Percentiles rank a stretch among this genome's conserved stretches.
Conservation (phyloP, 78 protist genomes). For the Planoprotostelium fungivorum region DNA sequence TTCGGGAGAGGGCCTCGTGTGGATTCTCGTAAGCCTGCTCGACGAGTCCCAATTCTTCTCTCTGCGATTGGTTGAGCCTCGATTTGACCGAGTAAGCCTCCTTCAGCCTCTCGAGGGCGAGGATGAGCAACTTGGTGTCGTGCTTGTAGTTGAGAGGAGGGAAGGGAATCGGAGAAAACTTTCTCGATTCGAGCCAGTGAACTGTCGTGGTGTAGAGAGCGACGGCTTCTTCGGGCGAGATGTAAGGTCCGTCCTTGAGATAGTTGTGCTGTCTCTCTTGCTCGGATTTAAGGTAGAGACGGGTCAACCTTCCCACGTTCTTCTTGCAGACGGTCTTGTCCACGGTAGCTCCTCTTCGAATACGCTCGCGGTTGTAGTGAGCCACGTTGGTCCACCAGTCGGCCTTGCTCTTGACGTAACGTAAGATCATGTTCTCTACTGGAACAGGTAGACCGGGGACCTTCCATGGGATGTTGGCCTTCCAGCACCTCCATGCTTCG, state of each 20-base stretch:
- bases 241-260: constrained; percentile 99
- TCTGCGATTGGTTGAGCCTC: constrained; percentile 93
- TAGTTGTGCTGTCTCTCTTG: constrained; percentile 99
- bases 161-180: constrained; percentile 98
- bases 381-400: constrained; percentile 99
- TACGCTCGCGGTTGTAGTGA: constrained; percentile 98
- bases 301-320: constrained; percentile 99
- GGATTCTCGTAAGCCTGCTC: constrained; percentile 99
- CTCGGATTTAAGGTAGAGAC: constrained; percentile 98
- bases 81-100: constrained; percentile 92
- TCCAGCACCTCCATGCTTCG: constrained; percentile 99
- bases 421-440: constrained; percentile 95
- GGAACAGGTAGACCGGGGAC: constrained; percentile 99
- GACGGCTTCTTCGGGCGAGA: constrained; percentile 96
- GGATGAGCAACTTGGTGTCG: constrained; percentile 98
- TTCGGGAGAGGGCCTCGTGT: constrained; percentile 95
- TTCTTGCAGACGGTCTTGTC: constrained; percentile 98
- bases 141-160: constrained; percentile 98
- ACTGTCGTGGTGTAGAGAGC: constrained; percentile 97
- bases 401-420: constrained; percentile 98
- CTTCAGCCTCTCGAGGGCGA: constrained; percentile 97
- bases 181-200: constrained; percentile 94
- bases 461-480: constrained; percentile 99
- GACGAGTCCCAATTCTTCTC: constrained; percentile 98
- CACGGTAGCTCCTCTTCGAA: constrained; percentile 96